Percentiles rank a stretch among this genome's conserved stretches.
Conservation (phyloP, 2,329 filamentous ascomycete species). For the Phyllosticta ampelicida region DNA sequence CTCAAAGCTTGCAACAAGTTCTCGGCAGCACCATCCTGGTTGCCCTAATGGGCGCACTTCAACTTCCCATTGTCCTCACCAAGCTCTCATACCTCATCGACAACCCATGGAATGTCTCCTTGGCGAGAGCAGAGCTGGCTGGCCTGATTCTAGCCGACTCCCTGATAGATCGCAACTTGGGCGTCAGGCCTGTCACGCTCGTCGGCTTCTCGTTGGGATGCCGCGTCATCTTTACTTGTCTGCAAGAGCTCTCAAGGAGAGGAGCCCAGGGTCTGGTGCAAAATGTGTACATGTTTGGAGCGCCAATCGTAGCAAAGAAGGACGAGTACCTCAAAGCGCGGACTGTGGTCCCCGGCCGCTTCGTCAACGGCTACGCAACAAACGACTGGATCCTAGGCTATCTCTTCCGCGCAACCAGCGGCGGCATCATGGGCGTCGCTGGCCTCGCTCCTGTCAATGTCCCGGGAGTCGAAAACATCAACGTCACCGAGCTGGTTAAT, state of each 20-base stretch:
- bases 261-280: conserved; percentile 81
- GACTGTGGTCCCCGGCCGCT: conserved; percentile 80
- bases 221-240: conserved; percentile 82
- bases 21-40: conserved; percentile 82
- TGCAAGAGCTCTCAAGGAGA: conserved; percentile 74
- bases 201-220: conserved; percentile 91
- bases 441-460: conserved; percentile 72
- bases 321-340: conserved; percentile 77
- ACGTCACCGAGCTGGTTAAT: conserved; percentile 73
- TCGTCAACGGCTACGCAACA: conserved; percentile 85
- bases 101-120: conserved; percentile 96
- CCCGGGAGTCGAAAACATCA: conserved; percentile 77
- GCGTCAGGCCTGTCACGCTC: conserved; percentile 81
- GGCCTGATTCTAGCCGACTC: conserved; percentile 92
- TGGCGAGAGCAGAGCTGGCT: conserved; percentile 77
- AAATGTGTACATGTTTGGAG: conserved; percentile 91
- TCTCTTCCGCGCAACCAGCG: conserved; percentile 85
- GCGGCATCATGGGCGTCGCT: conserved; percentile 80
- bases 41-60: conserved; percentile 82
- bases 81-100: conserved; percentile 95
- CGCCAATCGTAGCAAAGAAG: conserved; percentile 79
- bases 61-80: conserved; percentile 82
- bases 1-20: conserved; percentile 91
- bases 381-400: conserved; percentile 97
- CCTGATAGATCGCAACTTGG: conserved; percentile 80